These are phyloP conservation scores for Chlamydomonas incerta DNA, from an alignment of 139 green algal genomes.

Conservation along the genomic window DNA sequence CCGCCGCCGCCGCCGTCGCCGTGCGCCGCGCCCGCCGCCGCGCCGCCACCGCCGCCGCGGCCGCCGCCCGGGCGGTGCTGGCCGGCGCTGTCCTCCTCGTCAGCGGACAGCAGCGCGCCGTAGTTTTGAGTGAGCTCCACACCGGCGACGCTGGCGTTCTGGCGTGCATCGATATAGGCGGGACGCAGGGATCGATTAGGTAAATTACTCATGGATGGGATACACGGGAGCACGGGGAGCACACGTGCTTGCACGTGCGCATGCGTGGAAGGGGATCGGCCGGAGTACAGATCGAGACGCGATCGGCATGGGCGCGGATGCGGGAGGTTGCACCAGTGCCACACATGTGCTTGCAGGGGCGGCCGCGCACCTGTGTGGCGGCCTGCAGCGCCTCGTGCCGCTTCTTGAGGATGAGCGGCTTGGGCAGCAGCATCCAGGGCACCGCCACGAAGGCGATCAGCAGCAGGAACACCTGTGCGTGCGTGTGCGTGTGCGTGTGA, in stretches of 20 bases:
- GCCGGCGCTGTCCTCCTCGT: background rate
- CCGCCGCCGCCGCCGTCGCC: slow-evolving; percentile 25
- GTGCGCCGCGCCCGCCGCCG: background rate
- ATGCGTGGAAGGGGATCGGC: too few species aligned
- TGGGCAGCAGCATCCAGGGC: slow-evolving; percentile 97
- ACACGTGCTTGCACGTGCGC: too few species aligned
- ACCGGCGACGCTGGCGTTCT: too few species aligned
- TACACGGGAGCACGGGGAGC: too few species aligned
- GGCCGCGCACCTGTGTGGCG: slow-evolving; percentile 36
- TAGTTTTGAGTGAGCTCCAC: background rate
- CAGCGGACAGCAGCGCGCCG: background rate
- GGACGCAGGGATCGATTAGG: too few species aligned
- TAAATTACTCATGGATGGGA: too few species aligned
- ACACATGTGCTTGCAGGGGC: too few species aligned
- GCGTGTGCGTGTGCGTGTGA: too few species aligned
- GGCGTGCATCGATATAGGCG: too few species aligned
- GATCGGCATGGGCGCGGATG: too few species aligned
- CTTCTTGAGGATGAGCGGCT: slow-evolving; percentile 95
- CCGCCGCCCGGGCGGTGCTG: background rate
- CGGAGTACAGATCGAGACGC: too few species aligned
- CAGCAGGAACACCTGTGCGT: slow-evolving; percentile 90
- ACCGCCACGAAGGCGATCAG: slow-evolving; percentile 86
- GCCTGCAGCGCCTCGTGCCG: slow-evolving; percentile 66
- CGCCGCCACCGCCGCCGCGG: background rate
- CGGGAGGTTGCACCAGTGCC: too few species aligned